phyloP scores from a whole-genome alignment of 2,329 filamentous ascomycete genomes.

The Triangularia verruculosa region DNA sequence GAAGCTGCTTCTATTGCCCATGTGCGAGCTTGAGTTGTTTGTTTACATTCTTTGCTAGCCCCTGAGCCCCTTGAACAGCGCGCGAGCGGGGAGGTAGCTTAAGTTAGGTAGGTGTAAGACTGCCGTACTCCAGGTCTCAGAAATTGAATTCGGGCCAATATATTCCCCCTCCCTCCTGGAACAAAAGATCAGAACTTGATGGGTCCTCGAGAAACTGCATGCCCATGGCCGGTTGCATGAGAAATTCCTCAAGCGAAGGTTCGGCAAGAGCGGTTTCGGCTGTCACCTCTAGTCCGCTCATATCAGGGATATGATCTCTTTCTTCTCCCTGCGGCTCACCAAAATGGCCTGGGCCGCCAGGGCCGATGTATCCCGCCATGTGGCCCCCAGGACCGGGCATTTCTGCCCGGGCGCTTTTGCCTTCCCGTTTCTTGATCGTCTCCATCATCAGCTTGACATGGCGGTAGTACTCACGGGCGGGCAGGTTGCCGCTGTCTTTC shows the following conservation, averaged over 20 bases:
- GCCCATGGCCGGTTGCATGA: background rate
- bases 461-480: slow-evolving; percentile 3
- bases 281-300: background rate
- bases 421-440: background rate
- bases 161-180: background rate
- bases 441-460: slow-evolving; percentile 3
- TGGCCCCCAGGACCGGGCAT: background rate
- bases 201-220: background rate
- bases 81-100: too few relatives aligned
- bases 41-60: background rate
- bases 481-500: slow-evolving; percentile 9
- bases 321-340: background rate
- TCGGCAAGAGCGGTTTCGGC: background rate
- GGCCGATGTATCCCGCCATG: background rate
- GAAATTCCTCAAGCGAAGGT: background rate
- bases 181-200: background rate
- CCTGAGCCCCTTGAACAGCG: background rate
- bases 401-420: background rate
- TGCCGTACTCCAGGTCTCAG: too few relatives aligned
- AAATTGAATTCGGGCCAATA: background rate
- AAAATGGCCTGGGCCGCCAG: background rate
- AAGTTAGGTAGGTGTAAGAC: too few relatives aligned
- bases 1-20: too few relatives aligned
- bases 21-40: background rate
- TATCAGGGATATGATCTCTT: background rate